Evolutionary conservation across 2,329 filamentous ascomycete genomes (phyloP), one percentile per base, ranked within the genome.

Genomic region (Bipolaris victoriae): DNA sequence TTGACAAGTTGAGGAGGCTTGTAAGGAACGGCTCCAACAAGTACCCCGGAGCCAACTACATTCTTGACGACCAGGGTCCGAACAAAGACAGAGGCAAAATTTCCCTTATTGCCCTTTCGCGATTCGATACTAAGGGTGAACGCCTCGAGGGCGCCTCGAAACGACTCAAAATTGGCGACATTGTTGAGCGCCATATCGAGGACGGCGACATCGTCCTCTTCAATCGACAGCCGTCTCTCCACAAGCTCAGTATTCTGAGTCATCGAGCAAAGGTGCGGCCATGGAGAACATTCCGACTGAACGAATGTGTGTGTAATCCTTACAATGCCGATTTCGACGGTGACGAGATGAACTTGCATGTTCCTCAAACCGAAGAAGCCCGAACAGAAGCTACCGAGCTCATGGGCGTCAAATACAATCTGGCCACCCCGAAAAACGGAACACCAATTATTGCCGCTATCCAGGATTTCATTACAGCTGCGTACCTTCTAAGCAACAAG

Each of bases 311-410:
- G 1, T 99, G 95, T 78, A 93, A 90, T 60, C 95, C 95, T 3
- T 99, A 99, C 82, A 99, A 99, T 68, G 95, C 95, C 54, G 95
- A 99, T 85, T 99, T 99, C 67, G 95, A 99, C 70, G 95, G 95
- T 58, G 95, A 99, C 68, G 95, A 99, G 77, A 99, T 99, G 95
- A 99, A 99, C 69, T 79, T 99, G 46, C 95, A 99, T 78, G 93
- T 99, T 15, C 95, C 95, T 2, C 95, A 99, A 74, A 98, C 95
- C 0, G 95, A 99, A 79, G 95, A 99, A 77, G 94, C 95, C 10
- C 86, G 95, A 55, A 91, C 94, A 2, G 95, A 99, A 77, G 95
- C 95, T 0, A 96, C 96, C 69, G 92, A 94, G 65, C 81, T 99
- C 46, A 99, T 99, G 95, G 95, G 95, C 40, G 93, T 99, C 54